Percentiles rank a stretch among this genome's conserved stretches.
Evolutionary conservation across 2,329 filamentous ascomycete genomes (phyloP).

Genomic region (Fusarium sp.): DNA sequence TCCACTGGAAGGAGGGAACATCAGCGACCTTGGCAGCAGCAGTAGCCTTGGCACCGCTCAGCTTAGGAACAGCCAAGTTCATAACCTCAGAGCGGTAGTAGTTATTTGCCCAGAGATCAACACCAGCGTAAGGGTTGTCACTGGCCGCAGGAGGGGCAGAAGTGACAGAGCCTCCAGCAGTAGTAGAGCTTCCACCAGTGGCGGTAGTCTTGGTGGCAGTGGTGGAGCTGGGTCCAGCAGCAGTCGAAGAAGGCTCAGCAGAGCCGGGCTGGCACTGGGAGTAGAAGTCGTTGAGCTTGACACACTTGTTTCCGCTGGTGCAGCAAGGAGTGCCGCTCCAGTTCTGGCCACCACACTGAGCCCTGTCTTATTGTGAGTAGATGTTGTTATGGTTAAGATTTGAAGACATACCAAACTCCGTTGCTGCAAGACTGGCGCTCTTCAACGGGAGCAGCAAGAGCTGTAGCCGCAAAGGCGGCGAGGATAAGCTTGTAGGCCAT

Average conservation of each 20-base stretch:
- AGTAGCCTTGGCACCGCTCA: slow-evolving; percentile 65
- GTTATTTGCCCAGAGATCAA: slow-evolving; percentile 62
- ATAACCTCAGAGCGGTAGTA: slow-evolving; percentile 66
- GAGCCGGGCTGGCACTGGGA: slow-evolving; percentile 36
- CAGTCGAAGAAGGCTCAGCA: slow-evolving; percentile 19
- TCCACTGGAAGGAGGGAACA: slow-evolving; percentile 64
- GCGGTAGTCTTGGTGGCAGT: slow-evolving; percentile 11
- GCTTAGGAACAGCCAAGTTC: slow-evolving; percentile 67
- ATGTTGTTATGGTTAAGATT: rapidly evolving
- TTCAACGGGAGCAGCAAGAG: slow-evolving; percentile 51
- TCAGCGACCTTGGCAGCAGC: slow-evolving; percentile 62
- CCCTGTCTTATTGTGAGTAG: slow-evolving; percentile 32
- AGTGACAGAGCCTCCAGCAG: slow-evolving; percentile 30
- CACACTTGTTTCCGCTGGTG: slow-evolving; percentile 35
- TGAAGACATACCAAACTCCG: slow-evolving; percentile 23
- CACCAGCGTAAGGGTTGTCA: slow-evolving; percentile 65
- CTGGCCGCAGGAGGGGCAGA: slow-evolving; percentile 43
- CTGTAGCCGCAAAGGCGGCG: slow-evolving; percentile 38
- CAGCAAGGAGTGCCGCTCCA: slow-evolving; percentile 59
- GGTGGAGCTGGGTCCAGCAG: slow-evolving; percentile 24
- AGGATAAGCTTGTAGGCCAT: slow-evolving; percentile 34
- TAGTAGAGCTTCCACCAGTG: slow-evolving; percentile 11
- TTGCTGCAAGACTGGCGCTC: slow-evolving; percentile 47
- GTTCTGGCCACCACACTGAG: slow-evolving; percentile 58
- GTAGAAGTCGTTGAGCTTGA: slow-evolving; percentile 41